phyloP scores from a whole-genome alignment of 1,284 basidiomycete species.

The Cutaneotrichosporon mucoides region DNA sequence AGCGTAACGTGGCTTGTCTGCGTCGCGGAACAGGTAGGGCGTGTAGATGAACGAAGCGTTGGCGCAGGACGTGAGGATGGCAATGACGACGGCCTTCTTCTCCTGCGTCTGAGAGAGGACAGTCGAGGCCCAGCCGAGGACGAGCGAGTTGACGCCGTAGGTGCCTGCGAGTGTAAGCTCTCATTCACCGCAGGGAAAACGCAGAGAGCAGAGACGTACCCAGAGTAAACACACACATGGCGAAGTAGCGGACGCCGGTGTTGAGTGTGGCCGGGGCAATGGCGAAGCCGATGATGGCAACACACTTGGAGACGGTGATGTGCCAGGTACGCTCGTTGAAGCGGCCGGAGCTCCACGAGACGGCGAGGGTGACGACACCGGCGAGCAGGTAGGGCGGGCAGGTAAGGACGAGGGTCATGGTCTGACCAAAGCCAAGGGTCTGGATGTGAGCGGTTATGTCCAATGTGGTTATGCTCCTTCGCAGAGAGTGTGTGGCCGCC shows the following conservation, averaged over 20 bases:
- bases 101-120: constrained; percentile 33
- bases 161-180: constrained; percentile 13
- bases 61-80: constrained; percentile 26
- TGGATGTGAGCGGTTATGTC: constrained; percentile 4
- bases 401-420: constrained; percentile 44
- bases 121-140: constrained; percentile 34
- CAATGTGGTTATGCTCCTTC: neutral
- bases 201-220: too few species aligned
- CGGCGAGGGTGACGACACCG: constrained; percentile 21
- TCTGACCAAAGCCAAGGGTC: constrained; percentile 38
- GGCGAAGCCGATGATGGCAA: constrained; percentile 34
- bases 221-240: constrained; percentile 26
- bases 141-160: constrained; percentile 35
- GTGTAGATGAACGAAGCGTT: constrained; percentile 32
- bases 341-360: constrained; percentile 29
- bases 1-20: constrained; percentile 23
- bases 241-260: constrained; percentile 31
- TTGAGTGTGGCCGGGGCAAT: constrained; percentile 31
- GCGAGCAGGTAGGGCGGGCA: constrained; percentile 42
- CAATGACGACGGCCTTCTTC: constrained; percentile 34
- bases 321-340: constrained; percentile 29
- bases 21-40: constrained; percentile 29
- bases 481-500: too few species aligned
- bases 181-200: neutral
- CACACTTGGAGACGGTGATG: constrained; percentile 26